Conservation (phyloP, 2,329 filamentous ascomycete genomes). For the Gliomastix tumulicola region DNA sequence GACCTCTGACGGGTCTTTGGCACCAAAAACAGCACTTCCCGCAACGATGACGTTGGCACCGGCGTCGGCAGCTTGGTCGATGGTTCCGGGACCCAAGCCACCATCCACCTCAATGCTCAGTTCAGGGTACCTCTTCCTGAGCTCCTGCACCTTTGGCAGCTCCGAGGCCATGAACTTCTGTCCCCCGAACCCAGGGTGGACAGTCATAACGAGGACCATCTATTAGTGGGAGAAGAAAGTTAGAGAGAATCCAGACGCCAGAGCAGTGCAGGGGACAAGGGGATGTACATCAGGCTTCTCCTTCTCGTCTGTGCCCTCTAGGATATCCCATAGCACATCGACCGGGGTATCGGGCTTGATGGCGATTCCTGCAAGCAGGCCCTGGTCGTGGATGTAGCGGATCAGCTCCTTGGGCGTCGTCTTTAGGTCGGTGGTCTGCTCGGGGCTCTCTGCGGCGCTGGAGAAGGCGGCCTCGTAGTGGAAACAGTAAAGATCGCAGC, state of each 20-base stretch:
- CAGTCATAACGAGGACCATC: constrained; percentile 99
- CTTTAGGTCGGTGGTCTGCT: constrained; percentile 57
- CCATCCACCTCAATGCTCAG: constrained; percentile 98
- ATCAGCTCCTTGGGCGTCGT: constrained; percentile 83
- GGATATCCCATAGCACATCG: constrained; percentile 84
- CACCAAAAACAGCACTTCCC: constrained; percentile 91
- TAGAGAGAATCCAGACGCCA: too few species aligned
- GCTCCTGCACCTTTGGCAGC: constrained; percentile 83
- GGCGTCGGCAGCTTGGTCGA: constrained; percentile 89
- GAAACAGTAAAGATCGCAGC: constrained; percentile 99
- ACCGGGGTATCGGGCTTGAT: constrained; percentile 91
- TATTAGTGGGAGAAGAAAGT: constrained; percentile 32
- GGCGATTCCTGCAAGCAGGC: constrained; percentile 87
- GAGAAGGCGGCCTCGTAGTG: constrained; percentile 97
- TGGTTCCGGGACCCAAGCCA: constrained; percentile 78
- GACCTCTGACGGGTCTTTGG: constrained; percentile 78
- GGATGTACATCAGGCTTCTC: constrained; percentile 88
- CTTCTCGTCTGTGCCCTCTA: constrained; percentile 63
- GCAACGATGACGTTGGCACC: constrained; percentile 98
- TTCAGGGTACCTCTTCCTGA: constrained; percentile 79
- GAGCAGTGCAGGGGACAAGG: too few species aligned
- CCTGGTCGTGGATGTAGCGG: constrained; percentile 80
- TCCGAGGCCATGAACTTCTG: constrained; percentile 98
- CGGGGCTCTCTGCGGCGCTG: constrained; percentile 74
- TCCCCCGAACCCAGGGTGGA: constrained; percentile 93